phyloP scores from a whole-genome alignment of 1,284 basidiomycete genomes.

The Puccinia horiana region DNA sequence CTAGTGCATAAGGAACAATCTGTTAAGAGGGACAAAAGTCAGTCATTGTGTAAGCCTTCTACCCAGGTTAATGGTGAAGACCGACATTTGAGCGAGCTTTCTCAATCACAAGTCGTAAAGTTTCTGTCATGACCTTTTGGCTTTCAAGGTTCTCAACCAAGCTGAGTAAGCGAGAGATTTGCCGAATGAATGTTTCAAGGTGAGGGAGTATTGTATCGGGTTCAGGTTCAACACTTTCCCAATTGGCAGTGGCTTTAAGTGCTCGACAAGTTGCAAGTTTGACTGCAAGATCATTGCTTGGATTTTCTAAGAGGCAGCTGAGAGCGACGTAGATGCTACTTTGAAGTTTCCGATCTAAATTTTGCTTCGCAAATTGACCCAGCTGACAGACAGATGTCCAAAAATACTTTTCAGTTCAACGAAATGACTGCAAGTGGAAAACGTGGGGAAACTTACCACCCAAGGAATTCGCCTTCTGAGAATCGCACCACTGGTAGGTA shows the following conservation, averaged over 20 bases:
- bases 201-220: conserved; percentile 18
- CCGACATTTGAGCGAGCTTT: conserved; percentile 32
- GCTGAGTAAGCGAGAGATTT: conserved; percentile 33
- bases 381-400: conserved; percentile 4
- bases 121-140: conserved; percentile 43
- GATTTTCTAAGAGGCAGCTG: conserved; percentile 39
- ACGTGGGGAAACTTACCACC: conserved; percentile 17
- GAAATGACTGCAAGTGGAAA: not conserved
- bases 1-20: conserved; percentile 32
- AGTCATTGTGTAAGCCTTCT: not conserved
- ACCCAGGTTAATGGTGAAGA: not conserved
- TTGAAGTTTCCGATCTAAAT: conserved; percentile 30
- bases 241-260: conserved; percentile 39
- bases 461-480: conserved; percentile 36
- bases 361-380: conserved; percentile 41
- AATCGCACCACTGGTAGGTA: conserved; percentile 23
- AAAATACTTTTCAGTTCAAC: not conserved
- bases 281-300: conserved; percentile 40
- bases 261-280: conserved; percentile 39
- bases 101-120: conserved; percentile 29
- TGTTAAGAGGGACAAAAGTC: not conserved
- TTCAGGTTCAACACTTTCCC: conserved; percentile 16
- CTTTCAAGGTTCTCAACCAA: conserved; percentile 44
- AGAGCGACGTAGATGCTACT: conserved; percentile 27
- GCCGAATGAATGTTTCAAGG: conserved; percentile 25